Conservation (phyloP, 2,329 filamentous ascomycete genomes). For the Fusarium guadeloupense region DNA sequence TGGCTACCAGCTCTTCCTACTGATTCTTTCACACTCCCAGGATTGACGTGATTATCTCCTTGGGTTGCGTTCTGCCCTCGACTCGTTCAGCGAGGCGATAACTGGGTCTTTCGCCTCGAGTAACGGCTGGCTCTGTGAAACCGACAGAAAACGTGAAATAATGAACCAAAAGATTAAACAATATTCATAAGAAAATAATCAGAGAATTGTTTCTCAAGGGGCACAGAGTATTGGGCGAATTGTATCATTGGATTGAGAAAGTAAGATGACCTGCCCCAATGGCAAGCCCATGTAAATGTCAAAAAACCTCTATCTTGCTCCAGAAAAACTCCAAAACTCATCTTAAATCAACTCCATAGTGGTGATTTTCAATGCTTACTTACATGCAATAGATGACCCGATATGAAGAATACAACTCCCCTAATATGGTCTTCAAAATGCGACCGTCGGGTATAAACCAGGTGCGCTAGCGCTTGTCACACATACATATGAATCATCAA, state of each 20-base stretch:
- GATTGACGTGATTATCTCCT: conserved; percentile 21
- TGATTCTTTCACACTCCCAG: background rate
- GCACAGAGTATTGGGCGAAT: background rate
- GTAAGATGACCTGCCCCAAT: conserved; percentile 1
- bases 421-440: conserved; percentile 20
- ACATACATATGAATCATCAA: conserved; percentile 45
- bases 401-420: conserved; percentile 11
- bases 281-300: conserved; percentile 7
- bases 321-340: conserved; percentile 21
- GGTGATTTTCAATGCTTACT: conserved; percentile 29
- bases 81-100: conserved; percentile 34
- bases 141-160: background rate
- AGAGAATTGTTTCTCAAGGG: too few relatives aligned
- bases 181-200: background rate
- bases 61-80: conserved; percentile 3
- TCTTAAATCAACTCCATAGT: conserved; percentile 29
- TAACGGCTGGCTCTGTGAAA: conserved; percentile 24
- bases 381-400: conserved; percentile 11
- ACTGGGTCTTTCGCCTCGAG: conserved; percentile 18
- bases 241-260: conserved; percentile 2
- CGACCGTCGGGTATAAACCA: conserved; percentile 7
- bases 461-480: conserved; percentile 7
- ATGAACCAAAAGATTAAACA: background rate
- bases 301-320: conserved; percentile 27
- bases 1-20: background rate